phyloP scores from a whole-genome alignment of 768 basidiomycete species.

The Rhizopogon rudus region DNA sequence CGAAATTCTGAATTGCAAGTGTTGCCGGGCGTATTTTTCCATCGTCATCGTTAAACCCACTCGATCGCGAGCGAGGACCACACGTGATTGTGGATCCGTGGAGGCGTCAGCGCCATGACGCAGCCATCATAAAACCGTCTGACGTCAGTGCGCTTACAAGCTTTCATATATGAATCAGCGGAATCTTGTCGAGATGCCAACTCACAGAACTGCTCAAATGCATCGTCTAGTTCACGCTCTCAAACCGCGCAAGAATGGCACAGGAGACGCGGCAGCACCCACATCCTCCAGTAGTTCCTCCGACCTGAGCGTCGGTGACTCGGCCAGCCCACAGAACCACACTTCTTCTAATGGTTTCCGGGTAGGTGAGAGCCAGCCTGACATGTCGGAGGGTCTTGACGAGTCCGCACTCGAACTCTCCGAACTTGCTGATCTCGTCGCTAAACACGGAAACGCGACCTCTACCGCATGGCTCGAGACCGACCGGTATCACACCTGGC shows the following conservation, averaged over 20 bases:
- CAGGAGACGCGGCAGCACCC: not conserved
- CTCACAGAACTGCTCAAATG: not conserved
- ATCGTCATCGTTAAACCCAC: too few relatives aligned
- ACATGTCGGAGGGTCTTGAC: not conserved
- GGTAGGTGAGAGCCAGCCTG: not conserved
- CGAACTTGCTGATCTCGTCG: constrained; percentile 48
- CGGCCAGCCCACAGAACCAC: not conserved
- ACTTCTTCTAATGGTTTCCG: not conserved
- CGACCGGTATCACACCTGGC: constrained; percentile 48
- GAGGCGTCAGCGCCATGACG: too few relatives aligned
- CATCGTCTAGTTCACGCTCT: not conserved
- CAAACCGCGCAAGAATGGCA: not conserved
- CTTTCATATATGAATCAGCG: not conserved
- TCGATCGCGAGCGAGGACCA: too few relatives aligned
- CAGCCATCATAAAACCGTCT: too few relatives aligned
- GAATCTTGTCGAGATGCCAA: not conserved
- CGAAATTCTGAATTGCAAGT: too few relatives aligned
- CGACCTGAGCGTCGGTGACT: not conserved
- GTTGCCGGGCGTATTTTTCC: too few relatives aligned
- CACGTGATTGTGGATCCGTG: too few relatives aligned
- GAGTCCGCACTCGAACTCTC: constrained; percentile 7
- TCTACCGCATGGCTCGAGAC: constrained; percentile 70
- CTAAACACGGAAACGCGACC: constrained; percentile 60
- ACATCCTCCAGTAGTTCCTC: too few relatives aligned
- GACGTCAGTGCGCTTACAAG: too few relatives aligned